phyloP scores from a whole-genome alignment of 139 green algal species.

The Volvox africanus region DNA sequence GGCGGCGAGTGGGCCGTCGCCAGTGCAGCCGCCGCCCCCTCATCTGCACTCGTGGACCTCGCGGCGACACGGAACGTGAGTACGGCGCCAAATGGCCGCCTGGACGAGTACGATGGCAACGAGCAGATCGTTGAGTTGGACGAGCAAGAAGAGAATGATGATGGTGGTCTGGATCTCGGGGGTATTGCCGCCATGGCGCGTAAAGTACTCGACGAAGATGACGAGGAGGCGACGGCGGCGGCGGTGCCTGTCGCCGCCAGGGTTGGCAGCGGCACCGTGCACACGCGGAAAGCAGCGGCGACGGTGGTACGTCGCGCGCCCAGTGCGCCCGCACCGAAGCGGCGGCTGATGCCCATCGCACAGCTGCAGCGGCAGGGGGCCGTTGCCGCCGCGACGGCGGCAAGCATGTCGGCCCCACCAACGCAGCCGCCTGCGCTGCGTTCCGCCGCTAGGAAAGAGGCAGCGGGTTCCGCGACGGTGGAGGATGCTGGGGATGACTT shows the following conservation, averaged over 20 bases:
- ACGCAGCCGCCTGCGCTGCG: too few relatives aligned
- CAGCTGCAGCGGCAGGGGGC: conserved; percentile 33
- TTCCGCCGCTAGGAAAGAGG: neutral
- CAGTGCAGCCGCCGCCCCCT: neutral
- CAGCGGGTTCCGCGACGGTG: neutral
- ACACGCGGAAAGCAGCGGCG: neutral
- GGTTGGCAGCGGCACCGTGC: conserved; percentile 35
- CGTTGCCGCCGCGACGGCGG: neutral
- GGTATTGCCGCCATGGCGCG: conserved; percentile 11
- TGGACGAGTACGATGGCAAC: neutral
- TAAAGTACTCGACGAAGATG: conserved; percentile 32
- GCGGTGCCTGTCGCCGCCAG: neutral
- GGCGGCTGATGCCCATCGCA: conserved; percentile 37
- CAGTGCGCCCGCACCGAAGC: conserved; percentile 16
- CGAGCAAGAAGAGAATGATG: conserved; percentile 33
- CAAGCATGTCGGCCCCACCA: too few relatives aligned
- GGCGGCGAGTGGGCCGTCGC: neutral
- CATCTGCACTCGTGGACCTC: neutral
- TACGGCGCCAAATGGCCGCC: neutral
- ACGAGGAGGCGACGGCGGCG: neutral
- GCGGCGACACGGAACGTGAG: neutral
- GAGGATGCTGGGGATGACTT: conserved; percentile 37
- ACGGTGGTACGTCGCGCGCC: neutral
- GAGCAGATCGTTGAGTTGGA: neutral
- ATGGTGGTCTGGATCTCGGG: conserved; percentile 5